Evolutionary conservation across 805 yeast species (phyloP), one percentile per base, ranked within the genome.

Genomic region (Candida montana): DNA sequence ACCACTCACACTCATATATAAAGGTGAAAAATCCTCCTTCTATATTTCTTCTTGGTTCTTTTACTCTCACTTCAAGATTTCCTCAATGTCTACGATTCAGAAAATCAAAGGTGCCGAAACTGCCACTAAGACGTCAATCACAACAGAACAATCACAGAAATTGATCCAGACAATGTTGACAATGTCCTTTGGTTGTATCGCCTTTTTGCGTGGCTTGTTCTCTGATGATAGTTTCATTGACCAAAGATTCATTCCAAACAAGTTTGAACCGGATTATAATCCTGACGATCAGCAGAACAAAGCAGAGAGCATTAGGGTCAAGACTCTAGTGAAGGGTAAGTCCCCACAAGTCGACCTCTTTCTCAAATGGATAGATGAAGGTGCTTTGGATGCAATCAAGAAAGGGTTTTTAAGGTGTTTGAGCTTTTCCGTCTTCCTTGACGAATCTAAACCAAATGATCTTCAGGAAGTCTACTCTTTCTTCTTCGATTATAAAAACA

Each of bases 171-270:
- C 77, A 2, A 64, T 76, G 58, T 47, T 78, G 15, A 57, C 67
- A 0, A 74, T 75, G 68, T 68, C 81, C 0, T 63, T 79, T 48
- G 79, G 83, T 2, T 76, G 83, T 50, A 60, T 79, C 21, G 71
- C 80, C 2, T 79, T 68, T 49, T 57, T 79, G 13, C 63, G 84
- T 44, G 79, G 80, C 1, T 58, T 79, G 17, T 79, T 79, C 45
- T 74, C 75, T 7, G 82, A 79, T 46, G 73, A 68, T 11, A 67
- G 64, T 50, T 79, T 74, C 53, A 62, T 62, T 21, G 81, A 77
- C 48, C 71, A 68, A 42, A 54, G 64, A 29, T 72, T 72, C 53
- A 64, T 65, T 4, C 70, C 71, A 2, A 61, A 57, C 17, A 62
- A 62, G 35, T 57, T 57, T 27, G 61, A 57, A 21, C 48, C 48